phyloP scores from a whole-genome alignment of 306 rosid species.

The Cucumis cinereus region DNA sequence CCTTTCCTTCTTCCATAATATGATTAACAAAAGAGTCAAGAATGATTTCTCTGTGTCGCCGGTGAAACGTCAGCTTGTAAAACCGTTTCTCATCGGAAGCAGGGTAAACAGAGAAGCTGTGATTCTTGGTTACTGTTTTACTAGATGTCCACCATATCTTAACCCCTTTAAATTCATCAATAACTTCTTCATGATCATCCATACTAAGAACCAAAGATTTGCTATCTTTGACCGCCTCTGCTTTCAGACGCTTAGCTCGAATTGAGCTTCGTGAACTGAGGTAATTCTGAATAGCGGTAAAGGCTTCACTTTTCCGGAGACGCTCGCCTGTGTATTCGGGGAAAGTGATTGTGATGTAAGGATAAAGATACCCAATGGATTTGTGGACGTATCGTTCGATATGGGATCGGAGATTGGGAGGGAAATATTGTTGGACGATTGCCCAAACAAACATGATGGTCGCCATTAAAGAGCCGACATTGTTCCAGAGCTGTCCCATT shows the following conservation, averaged over 20 bases:
- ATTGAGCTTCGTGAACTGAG: slow-evolving; percentile 22
- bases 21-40: slow-evolving; percentile 29
- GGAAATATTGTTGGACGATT: slow-evolving; percentile 20
- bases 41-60: slow-evolving; percentile 34
- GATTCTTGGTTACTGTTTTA: neutral
- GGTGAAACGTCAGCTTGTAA: slow-evolving; percentile 59
- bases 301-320: slow-evolving; percentile 23
- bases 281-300: slow-evolving; percentile 21
- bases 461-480: slow-evolving; percentile 28
- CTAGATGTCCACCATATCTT: slow-evolving; percentile 38
- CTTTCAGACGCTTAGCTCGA: slow-evolving; percentile 32
- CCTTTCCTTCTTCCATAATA: slow-evolving; percentile 51
- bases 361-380: slow-evolving; percentile 8
- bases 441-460: slow-evolving; percentile 20
- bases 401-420: slow-evolving; percentile 6
- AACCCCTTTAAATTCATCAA: slow-evolving; percentile 18
- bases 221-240: slow-evolving; percentile 25
- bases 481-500: slow-evolving; percentile 20
- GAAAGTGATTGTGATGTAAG: slow-evolving; percentile 39
- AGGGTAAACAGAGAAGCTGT: slow-evolving; percentile 6
- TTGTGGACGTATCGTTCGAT: slow-evolving; percentile 11
- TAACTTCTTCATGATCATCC: slow-evolving; percentile 49
- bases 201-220: slow-evolving; percentile 23
- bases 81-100: slow-evolving; percentile 25
- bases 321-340: slow-evolving; percentile 22